Evolutionary conservation across 2,329 filamentous ascomycete species (phyloP).

Genomic region (Botrytis hyacinthi): DNA sequence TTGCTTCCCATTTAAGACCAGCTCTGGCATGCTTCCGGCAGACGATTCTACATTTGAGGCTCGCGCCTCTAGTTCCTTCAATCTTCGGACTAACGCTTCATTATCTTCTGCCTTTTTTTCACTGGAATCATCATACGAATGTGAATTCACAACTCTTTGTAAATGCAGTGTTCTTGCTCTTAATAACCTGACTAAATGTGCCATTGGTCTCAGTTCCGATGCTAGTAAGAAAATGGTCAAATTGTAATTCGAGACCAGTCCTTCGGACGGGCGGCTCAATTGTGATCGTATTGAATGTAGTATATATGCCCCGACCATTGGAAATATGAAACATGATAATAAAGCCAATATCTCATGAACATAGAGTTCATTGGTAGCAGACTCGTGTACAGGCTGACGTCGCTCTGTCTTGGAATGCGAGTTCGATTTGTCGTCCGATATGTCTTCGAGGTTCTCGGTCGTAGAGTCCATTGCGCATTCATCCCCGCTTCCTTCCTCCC

Average conservation of each 20-base stretch:
- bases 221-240: conserved; percentile 85
- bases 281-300: conserved; percentile 78
- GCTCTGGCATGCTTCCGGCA: conserved; percentile 33
- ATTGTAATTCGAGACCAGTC: conserved; percentile 88
- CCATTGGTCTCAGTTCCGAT: conserved; percentile 78
- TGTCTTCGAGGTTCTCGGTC: conserved; percentile 34
- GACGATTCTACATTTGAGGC: conserved; percentile 42
- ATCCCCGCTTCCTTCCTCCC: conserved; percentile 48
- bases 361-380: conserved; percentile 63
- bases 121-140: conserved; percentile 45
- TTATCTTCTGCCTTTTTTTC: conserved; percentile 42
- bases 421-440: conserved; percentile 17
- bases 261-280: conserved; percentile 79
- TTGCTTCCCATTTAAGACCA: conserved; percentile 42
- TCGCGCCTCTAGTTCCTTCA: conserved; percentile 68
- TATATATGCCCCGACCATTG: conserved; percentile 76
- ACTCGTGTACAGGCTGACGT: conserved; percentile 33
- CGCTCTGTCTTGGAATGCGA: conserved; percentile 29
- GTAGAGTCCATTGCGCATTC: conserved; percentile 37
- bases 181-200: conserved; percentile 78
- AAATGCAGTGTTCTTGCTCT: conserved; percentile 77
- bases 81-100: conserved; percentile 58
- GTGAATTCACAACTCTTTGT: conserved; percentile 66
- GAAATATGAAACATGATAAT: conserved; percentile 74
- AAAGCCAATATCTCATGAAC: conserved; percentile 74